Evolutionary conservation across 2,329 filamentous ascomycete species (phyloP), one percentile per base, ranked within the genome.

Genomic region (Coniochaeta sp.): DNA sequence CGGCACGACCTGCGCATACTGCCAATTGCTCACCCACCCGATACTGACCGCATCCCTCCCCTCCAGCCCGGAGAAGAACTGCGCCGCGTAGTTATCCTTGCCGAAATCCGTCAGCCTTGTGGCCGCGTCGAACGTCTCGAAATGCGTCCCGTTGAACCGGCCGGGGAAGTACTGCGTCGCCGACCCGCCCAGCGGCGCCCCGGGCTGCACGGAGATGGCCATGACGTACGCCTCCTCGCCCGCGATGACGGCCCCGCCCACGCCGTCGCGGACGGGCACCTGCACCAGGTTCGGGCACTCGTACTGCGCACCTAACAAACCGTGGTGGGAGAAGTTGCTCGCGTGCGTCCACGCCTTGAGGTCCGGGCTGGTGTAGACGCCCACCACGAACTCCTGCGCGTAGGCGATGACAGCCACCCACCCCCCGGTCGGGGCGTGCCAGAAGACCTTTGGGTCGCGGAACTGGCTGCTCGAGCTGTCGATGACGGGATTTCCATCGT

Each of bases 391-490:
- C 40, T 85, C 83, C 38, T 77, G 71, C 1, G 81, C 70, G 60
- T 82, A 85, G 0, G 84, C 75, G 2, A 86, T 64, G 0, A 79
- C 77, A 78, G 85, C 82, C 43, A 85, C 80, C 85, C 85, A 88
- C 19, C 76, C 72, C 47, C 79, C 69, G 16, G 44, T 6, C 5
- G 44, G 44, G 1, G 77, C 72, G 63, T 86, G 81, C 75, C 83
- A 83, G 52, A 86, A 75, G 1, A 89, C 84, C 66, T 88, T 86
- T 1, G 87, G 86, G 63, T 89, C 86, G 26, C 86, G 81, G 73
- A 89, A 89, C 63, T 86, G 79, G 6, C 71, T 76, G 19, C 80
- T 77, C 44, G 76, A 76, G 67, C 80, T 79, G 63, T 76, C 70
- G 50, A 89, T 80, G 17, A 89, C 82, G 1, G 86, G 86, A 62